Conservation (phyloP, 2,329 filamentous ascomycete genomes). For the Emmonsiellopsis sp. region DNA sequence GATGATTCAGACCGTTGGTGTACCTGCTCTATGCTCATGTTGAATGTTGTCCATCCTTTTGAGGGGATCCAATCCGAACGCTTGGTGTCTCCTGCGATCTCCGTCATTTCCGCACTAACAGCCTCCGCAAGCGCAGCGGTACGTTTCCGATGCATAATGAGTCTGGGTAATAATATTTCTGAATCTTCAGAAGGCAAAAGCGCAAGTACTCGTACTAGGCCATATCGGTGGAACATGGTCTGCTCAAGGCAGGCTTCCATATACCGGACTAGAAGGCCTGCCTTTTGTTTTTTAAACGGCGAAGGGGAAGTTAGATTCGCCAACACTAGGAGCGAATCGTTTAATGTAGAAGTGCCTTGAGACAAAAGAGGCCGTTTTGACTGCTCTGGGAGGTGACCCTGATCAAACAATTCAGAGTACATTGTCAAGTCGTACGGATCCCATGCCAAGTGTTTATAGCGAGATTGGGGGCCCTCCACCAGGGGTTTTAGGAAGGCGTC, state of each 20-base stretch:
- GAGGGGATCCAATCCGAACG: slow-evolving; percentile 13
- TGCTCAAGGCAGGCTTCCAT: slow-evolving; percentile 48
- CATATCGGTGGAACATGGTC: slow-evolving; percentile 61
- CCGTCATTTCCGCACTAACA: slow-evolving; percentile 35
- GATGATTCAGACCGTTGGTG: slow-evolving; percentile 20
- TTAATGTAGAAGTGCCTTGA: slow-evolving; percentile 42
- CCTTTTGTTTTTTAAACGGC: slow-evolving; percentile 47
- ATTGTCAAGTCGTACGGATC: slow-evolving; percentile 52
- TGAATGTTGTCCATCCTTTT: slow-evolving; percentile 18
- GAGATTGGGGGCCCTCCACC: slow-evolving; percentile 37
- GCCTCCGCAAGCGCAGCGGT: slow-evolving; percentile 49
- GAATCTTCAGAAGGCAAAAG: slow-evolving; percentile 59
- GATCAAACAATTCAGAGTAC: slow-evolving; percentile 30
- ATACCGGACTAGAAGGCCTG: slow-evolving; percentile 49
- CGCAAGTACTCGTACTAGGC: slow-evolving; percentile 67
- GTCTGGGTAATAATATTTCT: slow-evolving; percentile 49
- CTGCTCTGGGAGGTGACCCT: slow-evolving; percentile 45
- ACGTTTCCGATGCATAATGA: slow-evolving; percentile 46
- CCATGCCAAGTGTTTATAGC: slow-evolving; percentile 41
- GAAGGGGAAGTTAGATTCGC: slow-evolving; percentile 54
- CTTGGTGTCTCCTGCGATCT: slow-evolving; percentile 26
- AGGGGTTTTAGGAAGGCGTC: slow-evolving; percentile 52
- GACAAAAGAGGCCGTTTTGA: slow-evolving; percentile 22
- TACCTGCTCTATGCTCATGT: slow-evolving; percentile 18
- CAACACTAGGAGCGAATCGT: slow-evolving; percentile 64